Conservation (phyloP, 306 rosid genomes). For the Sesbania bispinosa region DNA sequence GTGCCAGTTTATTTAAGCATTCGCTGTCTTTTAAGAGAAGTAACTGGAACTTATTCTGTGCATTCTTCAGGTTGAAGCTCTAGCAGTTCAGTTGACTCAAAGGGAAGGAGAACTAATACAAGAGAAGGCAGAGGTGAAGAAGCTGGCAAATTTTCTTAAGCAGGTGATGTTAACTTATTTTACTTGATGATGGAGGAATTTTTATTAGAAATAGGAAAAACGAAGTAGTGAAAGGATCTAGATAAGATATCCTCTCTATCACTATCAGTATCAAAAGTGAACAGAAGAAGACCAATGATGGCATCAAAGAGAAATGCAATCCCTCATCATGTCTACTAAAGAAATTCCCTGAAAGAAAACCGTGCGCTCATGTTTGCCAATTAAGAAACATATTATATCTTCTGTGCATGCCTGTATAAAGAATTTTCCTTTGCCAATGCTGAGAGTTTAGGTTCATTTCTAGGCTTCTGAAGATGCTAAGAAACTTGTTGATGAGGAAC, state of each 20-base stretch:
- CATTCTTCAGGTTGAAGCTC: constrained; percentile 58
- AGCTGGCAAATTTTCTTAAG: constrained; percentile 91
- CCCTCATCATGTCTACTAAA: neutral
- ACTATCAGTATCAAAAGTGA: neutral
- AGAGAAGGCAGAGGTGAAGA: constrained; percentile 97
- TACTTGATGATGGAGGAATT: neutral
- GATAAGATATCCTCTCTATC: neutral
- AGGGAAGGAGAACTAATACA: constrained; percentile 66
- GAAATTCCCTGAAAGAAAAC: neutral
- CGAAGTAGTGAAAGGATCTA: neutral
- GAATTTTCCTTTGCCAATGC: neutral
- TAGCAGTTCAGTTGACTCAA: constrained; percentile 86
- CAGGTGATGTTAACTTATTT: constrained; percentile 53
- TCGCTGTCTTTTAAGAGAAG: constrained; percentile 4
- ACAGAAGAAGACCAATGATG: neutral
- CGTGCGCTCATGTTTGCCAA: too few relatives aligned
- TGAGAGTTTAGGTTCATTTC: constrained; percentile 32
- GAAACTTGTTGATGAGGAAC: constrained; percentile 85
- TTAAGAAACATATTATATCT: too few relatives aligned
- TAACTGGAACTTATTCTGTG: neutral
- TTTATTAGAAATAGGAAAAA: constrained; percentile 1
- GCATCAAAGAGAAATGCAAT: neutral
- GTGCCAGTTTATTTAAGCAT: neutral
- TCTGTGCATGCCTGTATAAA: neutral
- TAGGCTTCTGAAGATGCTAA: constrained; percentile 99